phyloP scores from a whole-genome alignment of 306 rosid genomes.

The Ammopiptanthus mongolicus region DNA sequence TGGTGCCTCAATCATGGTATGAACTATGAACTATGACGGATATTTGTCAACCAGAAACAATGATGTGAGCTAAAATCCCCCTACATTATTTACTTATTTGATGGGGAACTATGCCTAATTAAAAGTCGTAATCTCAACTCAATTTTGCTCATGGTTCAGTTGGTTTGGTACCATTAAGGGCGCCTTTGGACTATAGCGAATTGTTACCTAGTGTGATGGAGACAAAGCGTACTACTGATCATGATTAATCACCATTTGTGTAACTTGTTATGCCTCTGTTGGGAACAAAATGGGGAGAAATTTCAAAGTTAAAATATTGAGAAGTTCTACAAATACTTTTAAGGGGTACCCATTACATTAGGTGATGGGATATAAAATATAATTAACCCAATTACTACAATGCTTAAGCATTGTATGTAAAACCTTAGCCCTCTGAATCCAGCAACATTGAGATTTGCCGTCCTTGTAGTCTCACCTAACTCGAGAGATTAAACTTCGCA shows the following conservation, averaged over 20 bases:
- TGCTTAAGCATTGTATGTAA: too few species aligned
- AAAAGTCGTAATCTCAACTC: constrained; percentile 3
- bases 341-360: too few species aligned
- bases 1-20: constrained; percentile 53
- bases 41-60: constrained; percentile 27
- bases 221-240: constrained; percentile 39
- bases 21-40: constrained; percentile 21
- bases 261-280: constrained; percentile 10
- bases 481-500: too few species aligned
- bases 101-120: neutral
- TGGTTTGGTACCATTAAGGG: constrained; percentile 2
- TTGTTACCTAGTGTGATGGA: too few species aligned
- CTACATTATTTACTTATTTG: constrained; percentile 9
- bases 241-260: constrained; percentile 28
- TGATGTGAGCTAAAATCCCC: constrained; percentile 25
- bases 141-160: constrained; percentile 19
- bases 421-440: too few species aligned
- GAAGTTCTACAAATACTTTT: too few species aligned
- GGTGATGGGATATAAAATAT: too few species aligned
- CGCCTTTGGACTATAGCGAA: too few species aligned
- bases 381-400: too few species aligned
- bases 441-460: too few species aligned
- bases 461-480: too few species aligned
- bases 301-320: too few species aligned
- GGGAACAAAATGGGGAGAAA: neutral